A percentile compares a stretch with the other conserved stretches of the same genome.
Evolutionary conservation across 129 eudicot species (phyloP).

Genomic region (Tagetes erecta): DNA sequence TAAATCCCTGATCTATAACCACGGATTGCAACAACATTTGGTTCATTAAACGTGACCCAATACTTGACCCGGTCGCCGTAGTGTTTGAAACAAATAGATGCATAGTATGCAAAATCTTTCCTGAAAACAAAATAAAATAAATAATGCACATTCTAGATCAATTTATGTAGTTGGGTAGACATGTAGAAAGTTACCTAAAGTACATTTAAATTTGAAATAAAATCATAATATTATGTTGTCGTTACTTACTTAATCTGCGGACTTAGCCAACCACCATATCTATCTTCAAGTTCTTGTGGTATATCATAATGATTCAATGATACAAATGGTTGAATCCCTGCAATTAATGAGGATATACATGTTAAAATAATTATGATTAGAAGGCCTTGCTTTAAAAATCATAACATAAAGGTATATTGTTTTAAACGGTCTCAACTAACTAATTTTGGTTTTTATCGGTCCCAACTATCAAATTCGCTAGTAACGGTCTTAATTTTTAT

Average conservation of each 20-base stretch:
- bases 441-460: no score
- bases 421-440: no score
- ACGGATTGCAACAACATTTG: conserved; percentile 54
- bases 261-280: conserved; percentile 84
- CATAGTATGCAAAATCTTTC: conserved; percentile 59
- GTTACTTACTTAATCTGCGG: conserved; percentile 46
- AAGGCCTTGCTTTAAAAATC: background rate
- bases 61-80: conserved; percentile 66
- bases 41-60: conserved; percentile 75
- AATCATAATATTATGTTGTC: background rate
- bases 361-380: background rate
- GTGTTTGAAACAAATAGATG: conserved; percentile 59
- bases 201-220: background rate
- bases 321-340: conserved; percentile 85
- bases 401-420: background rate
- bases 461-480: no score
- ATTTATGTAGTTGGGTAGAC: no score
- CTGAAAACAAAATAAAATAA: conserved; percentile 31
- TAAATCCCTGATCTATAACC: conserved; percentile 61
- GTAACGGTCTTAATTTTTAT: no score
- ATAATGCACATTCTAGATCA: no score
- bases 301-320: conserved; percentile 66
- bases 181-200: background rate
- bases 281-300: conserved; percentile 81
- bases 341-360: conserved; percentile 7